These are phyloP conservation scores for Biscogniauxia marginata DNA, from an alignment of 2,329 filamentous ascomycete species.

Conservation along the genomic window DNA sequence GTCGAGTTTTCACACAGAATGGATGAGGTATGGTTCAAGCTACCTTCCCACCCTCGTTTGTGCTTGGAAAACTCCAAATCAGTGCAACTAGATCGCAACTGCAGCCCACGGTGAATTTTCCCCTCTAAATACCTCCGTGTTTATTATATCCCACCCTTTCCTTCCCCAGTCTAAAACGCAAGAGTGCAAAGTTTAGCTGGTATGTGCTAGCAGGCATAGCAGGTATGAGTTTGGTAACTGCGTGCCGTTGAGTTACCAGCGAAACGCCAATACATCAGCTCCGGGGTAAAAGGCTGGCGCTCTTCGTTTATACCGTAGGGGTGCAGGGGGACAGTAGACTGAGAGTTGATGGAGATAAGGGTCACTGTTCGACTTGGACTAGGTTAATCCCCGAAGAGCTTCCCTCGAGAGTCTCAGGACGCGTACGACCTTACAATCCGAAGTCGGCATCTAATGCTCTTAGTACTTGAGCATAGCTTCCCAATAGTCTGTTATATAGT, in stretches of 20 bases:
- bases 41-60: background rate
- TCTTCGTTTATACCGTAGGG: background rate
- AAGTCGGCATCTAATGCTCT: too few relatives aligned
- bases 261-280: background rate
- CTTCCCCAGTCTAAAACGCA: too few relatives aligned
- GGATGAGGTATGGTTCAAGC: background rate
- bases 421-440: too few relatives aligned
- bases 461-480: too few relatives aligned
- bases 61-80: background rate
- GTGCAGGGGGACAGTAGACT: background rate
- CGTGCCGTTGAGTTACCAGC: background rate
- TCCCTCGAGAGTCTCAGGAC: too few relatives aligned
- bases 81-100: background rate
- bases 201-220: background rate
- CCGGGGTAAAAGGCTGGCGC: background rate
- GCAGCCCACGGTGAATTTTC: background rate
- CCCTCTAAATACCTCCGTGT: background rate
- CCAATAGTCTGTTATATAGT: too few relatives aligned
- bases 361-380: too few relatives aligned
- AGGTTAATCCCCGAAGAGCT: too few relatives aligned
- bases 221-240: background rate
- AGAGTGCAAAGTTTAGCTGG: too few relatives aligned
- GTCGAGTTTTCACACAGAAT: background rate
- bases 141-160: too few relatives aligned
- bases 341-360: too few relatives aligned